A percentile compares a stretch with the other conserved stretches of the same genome.
Evolutionary conservation across 1,284 basidiomycete genomes (phyloP).

Genomic region (Hypsizygus ulmarius): DNA sequence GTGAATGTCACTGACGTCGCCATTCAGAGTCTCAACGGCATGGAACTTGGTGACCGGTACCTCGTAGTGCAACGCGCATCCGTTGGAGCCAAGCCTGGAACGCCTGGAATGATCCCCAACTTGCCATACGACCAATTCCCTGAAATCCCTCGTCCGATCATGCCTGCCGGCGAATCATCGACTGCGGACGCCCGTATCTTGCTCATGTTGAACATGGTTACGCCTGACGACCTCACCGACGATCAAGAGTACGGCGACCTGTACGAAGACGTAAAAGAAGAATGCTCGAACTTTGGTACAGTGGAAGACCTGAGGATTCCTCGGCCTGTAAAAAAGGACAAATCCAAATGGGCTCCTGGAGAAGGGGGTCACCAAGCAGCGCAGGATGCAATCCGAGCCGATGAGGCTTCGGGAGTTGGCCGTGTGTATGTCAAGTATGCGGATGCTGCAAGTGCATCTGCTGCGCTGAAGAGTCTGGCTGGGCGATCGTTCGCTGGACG

Average conservation of each 20-base stretch:
- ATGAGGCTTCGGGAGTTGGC: constrained; percentile 90
- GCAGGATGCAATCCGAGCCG: constrained; percentile 63
- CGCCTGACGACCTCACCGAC: constrained; percentile 86
- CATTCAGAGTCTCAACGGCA: constrained; percentile 94
- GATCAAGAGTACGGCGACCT: constrained; percentile 95
- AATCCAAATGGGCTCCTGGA: constrained; percentile 71
- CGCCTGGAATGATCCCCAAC: constrained; percentile 57
- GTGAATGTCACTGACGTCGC: constrained; percentile 88
- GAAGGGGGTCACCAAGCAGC: constrained; percentile 61
- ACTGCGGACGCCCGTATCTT: constrained; percentile 75
- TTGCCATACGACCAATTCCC: constrained; percentile 72
- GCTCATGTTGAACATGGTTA: constrained; percentile 99
- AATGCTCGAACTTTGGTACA: constrained; percentile 80
- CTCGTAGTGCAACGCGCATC: constrained; percentile 96
- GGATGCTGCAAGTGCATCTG: constrained; percentile 58
- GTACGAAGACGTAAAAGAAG: constrained; percentile 92
- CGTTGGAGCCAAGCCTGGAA: constrained; percentile 81
- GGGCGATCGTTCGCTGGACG: constrained; percentile 91
- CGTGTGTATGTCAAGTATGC: constrained; percentile 89
- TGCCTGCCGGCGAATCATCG: constrained; percentile 65
- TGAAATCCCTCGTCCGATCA: constrained; percentile 78
- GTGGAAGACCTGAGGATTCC: constrained; percentile 90
- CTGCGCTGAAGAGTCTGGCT: constrained; percentile 81
- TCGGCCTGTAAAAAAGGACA: constrained; percentile 82
- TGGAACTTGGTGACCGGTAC: constrained; percentile 96